Evolutionary conservation across 2,329 filamentous ascomycete species (phyloP).

Genomic region (Fusarium sp.): DNA sequence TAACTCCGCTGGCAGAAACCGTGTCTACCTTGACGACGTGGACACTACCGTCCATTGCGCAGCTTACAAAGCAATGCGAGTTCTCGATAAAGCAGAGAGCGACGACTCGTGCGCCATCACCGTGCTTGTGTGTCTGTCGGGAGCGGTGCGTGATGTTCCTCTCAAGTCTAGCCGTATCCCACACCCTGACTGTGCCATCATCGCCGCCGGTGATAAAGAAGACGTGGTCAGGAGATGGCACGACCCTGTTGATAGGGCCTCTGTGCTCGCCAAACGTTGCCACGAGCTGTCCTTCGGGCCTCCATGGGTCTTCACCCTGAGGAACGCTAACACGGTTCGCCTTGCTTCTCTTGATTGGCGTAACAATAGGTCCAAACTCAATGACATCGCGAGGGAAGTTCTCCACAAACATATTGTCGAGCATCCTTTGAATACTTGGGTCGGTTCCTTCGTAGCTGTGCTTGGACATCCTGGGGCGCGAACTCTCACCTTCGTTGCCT

Average conservation of each 20-base stretch:
- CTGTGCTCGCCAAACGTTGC: constrained; percentile 92
- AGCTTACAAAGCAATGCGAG: constrained; percentile 93
- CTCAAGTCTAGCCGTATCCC: constrained; percentile 92
- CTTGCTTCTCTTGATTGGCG: constrained; percentile 74
- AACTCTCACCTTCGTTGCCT: constrained; percentile 50
- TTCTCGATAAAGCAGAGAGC: constrained; percentile 93
- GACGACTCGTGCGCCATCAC: constrained; percentile 79
- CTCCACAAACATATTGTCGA: constrained; percentile 88
- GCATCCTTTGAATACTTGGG: constrained; percentile 76
- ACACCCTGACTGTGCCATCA: constrained; percentile 91
- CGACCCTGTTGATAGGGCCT: constrained; percentile 84
- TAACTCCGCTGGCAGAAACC: constrained; percentile 62
- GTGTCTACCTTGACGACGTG: constrained; percentile 88
- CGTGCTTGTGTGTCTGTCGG: constrained; percentile 86
- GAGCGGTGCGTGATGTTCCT: constrained; percentile 92
- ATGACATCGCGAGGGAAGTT: constrained; percentile 77
- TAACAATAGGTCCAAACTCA: constrained; percentile 86
- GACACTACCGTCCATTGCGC: constrained; percentile 90
- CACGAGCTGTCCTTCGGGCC: constrained; percentile 85
- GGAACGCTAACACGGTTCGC: constrained; percentile 65
- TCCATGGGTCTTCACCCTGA: constrained; percentile 74
- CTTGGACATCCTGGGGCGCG: constrained; percentile 66
- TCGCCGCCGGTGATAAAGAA: constrained; percentile 97
- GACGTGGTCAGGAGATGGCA: constrained; percentile 88
- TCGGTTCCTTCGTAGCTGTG: constrained; percentile 91